phyloP scores from a whole-genome alignment of 2,329 filamentous ascomycete genomes.

The Trichoderma aggressivum region DNA sequence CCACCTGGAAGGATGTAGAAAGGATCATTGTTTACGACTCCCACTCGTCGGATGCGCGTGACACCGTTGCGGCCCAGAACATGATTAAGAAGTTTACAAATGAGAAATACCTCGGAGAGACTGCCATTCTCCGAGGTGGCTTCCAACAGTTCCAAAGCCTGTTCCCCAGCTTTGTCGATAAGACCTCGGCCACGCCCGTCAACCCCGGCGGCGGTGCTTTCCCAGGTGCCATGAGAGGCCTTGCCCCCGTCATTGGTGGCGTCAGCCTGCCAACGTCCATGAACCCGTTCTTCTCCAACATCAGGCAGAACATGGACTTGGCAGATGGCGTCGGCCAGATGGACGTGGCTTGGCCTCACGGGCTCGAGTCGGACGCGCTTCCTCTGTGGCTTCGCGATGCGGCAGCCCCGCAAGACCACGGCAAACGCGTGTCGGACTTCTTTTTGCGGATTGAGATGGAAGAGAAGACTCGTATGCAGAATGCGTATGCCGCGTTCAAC shows the following conservation, averaged over 20 bases:
- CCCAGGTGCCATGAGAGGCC: slow-evolving; percentile 38
- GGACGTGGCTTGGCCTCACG: slow-evolving; percentile 48
- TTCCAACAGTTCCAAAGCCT: slow-evolving; percentile 69
- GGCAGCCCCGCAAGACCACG: slow-evolving; percentile 64
- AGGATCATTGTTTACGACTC: slow-evolving; percentile 87
- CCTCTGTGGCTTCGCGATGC: slow-evolving; percentile 76
- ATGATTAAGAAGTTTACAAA: slow-evolving; percentile 89
- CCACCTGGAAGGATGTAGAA: slow-evolving; percentile 69
- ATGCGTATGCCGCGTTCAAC: slow-evolving; percentile 58
- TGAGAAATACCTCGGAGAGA: slow-evolving; percentile 74
- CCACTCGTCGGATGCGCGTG: slow-evolving; percentile 71
- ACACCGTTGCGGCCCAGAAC: slow-evolving; percentile 76
- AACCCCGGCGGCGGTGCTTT: slow-evolving; percentile 42
- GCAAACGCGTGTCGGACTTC: slow-evolving; percentile 75
- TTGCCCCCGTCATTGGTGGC: slow-evolving; percentile 78
- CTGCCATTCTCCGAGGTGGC: slow-evolving; percentile 76
- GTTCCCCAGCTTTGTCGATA: slow-evolving; percentile 64
- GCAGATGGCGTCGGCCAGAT: slow-evolving; percentile 88
- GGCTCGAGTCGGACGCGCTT: slow-evolving; percentile 50
- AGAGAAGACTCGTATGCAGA: slow-evolving; percentile 90
- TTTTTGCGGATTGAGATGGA: slow-evolving; percentile 81
- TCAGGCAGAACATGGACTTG: slow-evolving; percentile 93
- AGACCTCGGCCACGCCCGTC: slow-evolving; percentile 36
- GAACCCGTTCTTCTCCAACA: slow-evolving; percentile 90
- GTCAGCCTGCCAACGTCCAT: slow-evolving; percentile 72